phyloP scores from a whole-genome alignment of 2,329 filamentous ascomycete genomes.

The Ophiostoma ips region DNA sequence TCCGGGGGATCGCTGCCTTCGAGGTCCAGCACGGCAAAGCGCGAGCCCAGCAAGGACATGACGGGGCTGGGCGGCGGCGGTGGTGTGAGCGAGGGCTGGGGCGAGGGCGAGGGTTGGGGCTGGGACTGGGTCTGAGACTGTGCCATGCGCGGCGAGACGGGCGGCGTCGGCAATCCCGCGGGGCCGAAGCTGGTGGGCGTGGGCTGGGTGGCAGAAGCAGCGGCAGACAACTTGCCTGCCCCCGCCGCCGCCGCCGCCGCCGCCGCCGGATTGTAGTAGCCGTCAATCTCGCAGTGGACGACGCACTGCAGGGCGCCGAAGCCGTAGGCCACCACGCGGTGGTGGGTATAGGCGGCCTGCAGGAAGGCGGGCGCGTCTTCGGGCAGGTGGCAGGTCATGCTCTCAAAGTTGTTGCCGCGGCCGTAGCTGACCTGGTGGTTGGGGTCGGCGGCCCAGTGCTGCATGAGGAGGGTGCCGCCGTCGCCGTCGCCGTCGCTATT shows the following conservation, averaged over 20 bases:
- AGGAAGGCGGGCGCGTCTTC: conserved; percentile 4
- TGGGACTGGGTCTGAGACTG: too few relatives aligned
- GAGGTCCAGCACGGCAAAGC: background rate
- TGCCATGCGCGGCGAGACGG: background rate
- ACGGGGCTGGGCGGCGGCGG: background rate
- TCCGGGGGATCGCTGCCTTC: background rate
- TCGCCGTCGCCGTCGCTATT: background rate
- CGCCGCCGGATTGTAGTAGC: conserved; percentile 5
- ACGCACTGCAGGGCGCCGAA: conserved; percentile 13
- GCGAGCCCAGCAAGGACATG: background rate
- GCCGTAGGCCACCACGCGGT: conserved; percentile 14
- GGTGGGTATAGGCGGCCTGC: conserved; percentile 12
- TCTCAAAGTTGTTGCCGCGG: conserved; percentile 14
- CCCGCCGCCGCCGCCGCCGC: background rate
- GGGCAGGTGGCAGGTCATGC: conserved; percentile 12
- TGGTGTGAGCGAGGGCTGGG: background rate
- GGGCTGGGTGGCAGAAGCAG: too few relatives aligned
- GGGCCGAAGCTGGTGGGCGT: too few relatives aligned
- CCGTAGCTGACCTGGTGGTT: conserved; percentile 7
- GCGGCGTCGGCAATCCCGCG: background rate
- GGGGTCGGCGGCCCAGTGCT: conserved; percentile 14
- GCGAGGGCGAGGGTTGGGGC: background rate
- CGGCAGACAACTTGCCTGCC: too few relatives aligned
- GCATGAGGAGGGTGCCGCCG: conserved; percentile 11
- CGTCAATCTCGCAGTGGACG: conserved; percentile 15